A percentile compares a stretch with the other conserved stretches of the same genome.
phyloP scores from a whole-genome alignment of 495 filamentous ascomycete genomes.

The Bacidia rubella region DNA sequence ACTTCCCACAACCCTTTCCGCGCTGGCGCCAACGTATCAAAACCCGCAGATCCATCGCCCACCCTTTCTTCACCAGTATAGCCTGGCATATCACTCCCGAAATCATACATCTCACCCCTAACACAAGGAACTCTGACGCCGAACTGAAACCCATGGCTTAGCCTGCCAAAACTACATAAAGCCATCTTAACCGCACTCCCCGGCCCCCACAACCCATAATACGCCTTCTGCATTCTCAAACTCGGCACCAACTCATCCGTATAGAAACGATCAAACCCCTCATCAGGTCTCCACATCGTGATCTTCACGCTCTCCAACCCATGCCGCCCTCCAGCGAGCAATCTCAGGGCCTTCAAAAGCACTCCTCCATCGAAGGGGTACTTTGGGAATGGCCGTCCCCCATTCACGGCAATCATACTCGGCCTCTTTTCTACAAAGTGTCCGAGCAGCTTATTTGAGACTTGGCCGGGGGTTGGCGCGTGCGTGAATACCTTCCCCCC shows the following conservation, averaged over 20 bases:
- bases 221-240: neutral
- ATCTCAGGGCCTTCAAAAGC: neutral
- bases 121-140: neutral
- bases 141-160: neutral
- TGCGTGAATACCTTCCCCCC: neutral
- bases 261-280: neutral
- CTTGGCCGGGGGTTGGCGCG: too few species aligned
- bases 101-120: neutral
- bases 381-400: neutral
- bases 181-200: neutral
- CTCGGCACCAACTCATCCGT: neutral
- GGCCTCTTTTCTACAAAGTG: neutral
- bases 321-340: neutral
- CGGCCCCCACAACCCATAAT: neutral
- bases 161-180: neutral
- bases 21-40: neutral
- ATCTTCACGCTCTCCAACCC: neutral
- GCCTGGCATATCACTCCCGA: neutral
- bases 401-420: neutral
- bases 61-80: neutral
- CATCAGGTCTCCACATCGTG: neutral
- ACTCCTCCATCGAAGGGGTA: neutral
- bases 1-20: neutral
- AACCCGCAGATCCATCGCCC: neutral
- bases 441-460: neutral